Base-by-base conservation (phyloP, 768 basidiomycete species). In the Trametes gibbosa region DNA sequence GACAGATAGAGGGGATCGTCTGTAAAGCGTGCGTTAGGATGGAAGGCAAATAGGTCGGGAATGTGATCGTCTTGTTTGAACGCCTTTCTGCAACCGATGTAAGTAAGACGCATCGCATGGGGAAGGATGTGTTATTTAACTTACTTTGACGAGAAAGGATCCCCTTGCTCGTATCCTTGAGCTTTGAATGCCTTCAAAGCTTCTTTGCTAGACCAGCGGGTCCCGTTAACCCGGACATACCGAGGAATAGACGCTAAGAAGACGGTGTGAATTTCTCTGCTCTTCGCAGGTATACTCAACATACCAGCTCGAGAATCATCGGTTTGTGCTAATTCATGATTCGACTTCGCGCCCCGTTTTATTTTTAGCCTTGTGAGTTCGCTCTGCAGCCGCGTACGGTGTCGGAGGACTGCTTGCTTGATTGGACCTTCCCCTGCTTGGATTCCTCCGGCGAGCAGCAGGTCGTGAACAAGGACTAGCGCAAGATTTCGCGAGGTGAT, bases 341-440 rank as follows among this genome's bases (percentile, higher is more conserved):
- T 84, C 23, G 82, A 83, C 59, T 76, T 84, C 17, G 76, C 86
- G 1, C 90, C 89, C 51, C 82, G 81, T 68, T 84, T 90, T 58
- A 93, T 81, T 72, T 95, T 95, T 63, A 89, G 76, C 71, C 84
- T 88, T 66, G 90, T 87, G 50, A 97, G 81, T 75, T 98, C 96
- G 63, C 91, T 86, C 59, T 85, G 81, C 7, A 99, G 76, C 25
- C 95, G 82, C 6, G 95, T 92, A 72, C 95, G 95, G 72, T 99
- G 95, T 37, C 92, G 84, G 42, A 92, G 71, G 45, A 97, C 70
- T 0, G 92, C 92, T 66, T 91, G 89, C 66, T 97, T 97, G 53
- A 96, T 77, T 3, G 92, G 90, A 23, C 95, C 93, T 70, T 96
- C 89, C 46, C 91, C 86, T 7, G 92, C 89, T 71, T 97, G 92